These are phyloP conservation scores for Athelia psychrophila DNA, from an alignment of 1,284 basidiomycete species.

Conservation along the genomic window DNA sequence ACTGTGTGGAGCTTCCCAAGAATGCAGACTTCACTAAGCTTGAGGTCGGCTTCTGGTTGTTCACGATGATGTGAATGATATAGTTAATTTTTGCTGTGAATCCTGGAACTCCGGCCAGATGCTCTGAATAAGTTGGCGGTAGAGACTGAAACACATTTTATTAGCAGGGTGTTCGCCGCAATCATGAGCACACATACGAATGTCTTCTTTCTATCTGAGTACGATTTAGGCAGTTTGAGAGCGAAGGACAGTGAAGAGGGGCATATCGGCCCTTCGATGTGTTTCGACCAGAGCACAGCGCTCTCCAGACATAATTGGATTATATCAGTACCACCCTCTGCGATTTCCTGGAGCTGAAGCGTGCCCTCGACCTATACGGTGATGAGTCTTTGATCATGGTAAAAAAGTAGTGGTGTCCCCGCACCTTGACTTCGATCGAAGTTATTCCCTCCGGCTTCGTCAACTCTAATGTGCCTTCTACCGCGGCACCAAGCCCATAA, in stretches of 20 bases:
- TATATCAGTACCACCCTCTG: slow-evolving; percentile 55
- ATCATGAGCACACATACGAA: slow-evolving; percentile 44
- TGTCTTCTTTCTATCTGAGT: slow-evolving; percentile 48
- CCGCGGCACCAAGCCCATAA: slow-evolving; percentile 49
- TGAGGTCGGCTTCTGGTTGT: slow-evolving; percentile 38
- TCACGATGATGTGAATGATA: slow-evolving; percentile 44
- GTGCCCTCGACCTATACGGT: slow-evolving; percentile 53
- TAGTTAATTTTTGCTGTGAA: slow-evolving; percentile 62
- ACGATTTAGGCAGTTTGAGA: slow-evolving; percentile 54
- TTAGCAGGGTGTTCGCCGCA: slow-evolving; percentile 3
- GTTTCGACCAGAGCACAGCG: slow-evolving; percentile 53
- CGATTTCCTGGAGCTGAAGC: slow-evolving; percentile 59
- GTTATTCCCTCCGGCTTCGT: slow-evolving; percentile 52
- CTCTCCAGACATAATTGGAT: slow-evolving; percentile 51
- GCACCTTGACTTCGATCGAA: slow-evolving; percentile 63
- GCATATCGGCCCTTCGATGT: slow-evolving; percentile 37
- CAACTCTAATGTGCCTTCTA: slow-evolving; percentile 59
- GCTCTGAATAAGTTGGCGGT: slow-evolving; percentile 62
- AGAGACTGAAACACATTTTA: slow-evolving; percentile 39
- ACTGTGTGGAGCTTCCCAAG: slow-evolving; percentile 26
- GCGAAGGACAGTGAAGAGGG: slow-evolving; percentile 52
- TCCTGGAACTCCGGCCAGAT: slow-evolving; percentile 63
- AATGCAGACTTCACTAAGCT: slow-evolving; percentile 42
- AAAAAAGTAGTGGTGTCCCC: neutral
- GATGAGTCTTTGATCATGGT: neutral